phyloP scores from a whole-genome alignment of 2,329 filamentous ascomycete species.

The Penicillium verrucosum region DNA sequence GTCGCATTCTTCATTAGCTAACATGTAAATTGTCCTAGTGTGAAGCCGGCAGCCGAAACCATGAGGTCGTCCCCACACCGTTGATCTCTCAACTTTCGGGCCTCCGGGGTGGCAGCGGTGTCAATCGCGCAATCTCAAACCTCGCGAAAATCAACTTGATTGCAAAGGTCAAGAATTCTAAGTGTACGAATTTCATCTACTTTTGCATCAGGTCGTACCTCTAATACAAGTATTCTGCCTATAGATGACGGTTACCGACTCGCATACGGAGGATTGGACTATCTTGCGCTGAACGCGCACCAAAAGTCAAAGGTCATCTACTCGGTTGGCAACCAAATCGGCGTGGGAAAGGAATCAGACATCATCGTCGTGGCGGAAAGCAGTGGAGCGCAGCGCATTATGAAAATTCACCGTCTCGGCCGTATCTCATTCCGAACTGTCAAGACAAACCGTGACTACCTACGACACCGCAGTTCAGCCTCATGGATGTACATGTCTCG shows the following conservation, averaged over 20 bases:
- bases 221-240: constrained; percentile 3
- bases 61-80: constrained; percentile 90
- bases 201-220: not conserved
- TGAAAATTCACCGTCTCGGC: constrained; percentile 94
- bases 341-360: constrained; percentile 96
- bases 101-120: constrained; percentile 72
- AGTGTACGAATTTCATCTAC: constrained; percentile 51
- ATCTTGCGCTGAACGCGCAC: constrained; percentile 90
- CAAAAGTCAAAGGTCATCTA: constrained; percentile 77
- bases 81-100: constrained; percentile 82
- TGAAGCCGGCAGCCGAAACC: constrained; percentile 91
- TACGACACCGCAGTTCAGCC: constrained; percentile 72
- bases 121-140: constrained; percentile 81
- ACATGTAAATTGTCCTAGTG: constrained; percentile 55
- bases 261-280: constrained; percentile 95
- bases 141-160: constrained; percentile 92
- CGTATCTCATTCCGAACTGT: constrained; percentile 96
- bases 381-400: constrained; percentile 70
- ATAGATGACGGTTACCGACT: constrained; percentile 88
- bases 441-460: constrained; percentile 92
- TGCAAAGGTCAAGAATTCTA: constrained; percentile 87
- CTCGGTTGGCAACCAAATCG: constrained; percentile 90
- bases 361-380: constrained; percentile 90
- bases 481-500: constrained; percentile 99
- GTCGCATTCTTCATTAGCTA: not conserved